Conservation (phyloP, 1,284 basidiomycete genomes). For the Boletus mariae region DNA sequence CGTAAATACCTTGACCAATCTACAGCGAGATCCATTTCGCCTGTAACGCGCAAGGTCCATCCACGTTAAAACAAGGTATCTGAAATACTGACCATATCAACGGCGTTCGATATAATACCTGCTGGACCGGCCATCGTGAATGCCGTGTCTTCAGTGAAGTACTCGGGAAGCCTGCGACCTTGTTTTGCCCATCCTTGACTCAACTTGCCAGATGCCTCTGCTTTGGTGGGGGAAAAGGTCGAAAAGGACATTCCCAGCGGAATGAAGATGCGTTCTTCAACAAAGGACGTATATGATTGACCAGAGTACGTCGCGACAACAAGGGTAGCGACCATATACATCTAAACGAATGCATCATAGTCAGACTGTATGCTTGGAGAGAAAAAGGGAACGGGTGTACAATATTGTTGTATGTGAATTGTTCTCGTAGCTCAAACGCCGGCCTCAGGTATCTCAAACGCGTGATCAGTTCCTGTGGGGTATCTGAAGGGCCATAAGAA, state of each 20-base stretch:
- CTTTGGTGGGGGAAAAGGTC: slow-evolving; percentile 36
- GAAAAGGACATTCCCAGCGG: slow-evolving; percentile 34
- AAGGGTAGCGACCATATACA: slow-evolving; percentile 35
- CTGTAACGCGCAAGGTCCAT: slow-evolving; percentile 15
- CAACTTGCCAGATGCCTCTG: slow-evolving; percentile 30
- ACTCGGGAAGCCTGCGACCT: slow-evolving; percentile 28
- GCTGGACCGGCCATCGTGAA: slow-evolving; percentile 33
- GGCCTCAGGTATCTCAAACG: slow-evolving; percentile 36
- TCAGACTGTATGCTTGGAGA: no score
- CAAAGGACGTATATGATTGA: slow-evolving; percentile 32
- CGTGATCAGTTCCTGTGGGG: slow-evolving; percentile 23
- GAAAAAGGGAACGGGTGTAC: slow-evolving; percentile 15
- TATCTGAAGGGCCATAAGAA: slow-evolving; percentile 32
- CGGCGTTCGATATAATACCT: slow-evolving; percentile 33
- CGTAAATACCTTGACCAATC: slow-evolving; percentile 29
- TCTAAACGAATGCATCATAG: slow-evolving; percentile 19
- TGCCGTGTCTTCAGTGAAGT: slow-evolving; percentile 22
- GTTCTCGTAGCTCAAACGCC: slow-evolving; percentile 38
- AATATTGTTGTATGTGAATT: slow-evolving; percentile 42
- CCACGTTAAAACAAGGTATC: not conserved
- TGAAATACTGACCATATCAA: slow-evolving; percentile 34
- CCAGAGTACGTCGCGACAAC: slow-evolving; percentile 36
- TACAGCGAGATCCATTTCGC: slow-evolving; percentile 34
- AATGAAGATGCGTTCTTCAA: slow-evolving; percentile 30
- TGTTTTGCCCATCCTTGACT: slow-evolving; percentile 34